These are phyloP conservation scores for Filosporella fistucella DNA, from an alignment of 495 filamentous ascomycete genomes.

Conservation along the genomic window DNA sequence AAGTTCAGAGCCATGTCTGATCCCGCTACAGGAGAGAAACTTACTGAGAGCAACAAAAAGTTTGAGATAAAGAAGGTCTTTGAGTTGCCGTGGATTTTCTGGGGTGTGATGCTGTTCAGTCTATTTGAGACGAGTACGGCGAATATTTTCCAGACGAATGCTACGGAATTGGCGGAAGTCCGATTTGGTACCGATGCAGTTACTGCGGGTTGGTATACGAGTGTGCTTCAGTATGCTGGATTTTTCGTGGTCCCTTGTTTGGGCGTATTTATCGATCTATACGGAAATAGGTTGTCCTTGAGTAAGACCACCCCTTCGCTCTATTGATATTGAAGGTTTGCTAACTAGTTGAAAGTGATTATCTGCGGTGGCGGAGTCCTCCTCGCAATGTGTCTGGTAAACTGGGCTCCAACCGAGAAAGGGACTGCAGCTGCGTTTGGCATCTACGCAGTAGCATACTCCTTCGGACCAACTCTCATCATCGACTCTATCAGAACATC, in stretches of 20 bases:
- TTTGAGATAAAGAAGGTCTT: conserved; percentile 39
- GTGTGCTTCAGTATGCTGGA: conserved; percentile 36
- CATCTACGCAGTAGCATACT: conserved; percentile 36
- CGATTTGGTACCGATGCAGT: conserved; percentile 36
- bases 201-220: conserved; percentile 41
- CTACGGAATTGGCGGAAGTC: conserved; percentile 39
- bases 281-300: conserved; percentile 36
- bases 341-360: conserved; percentile 22
- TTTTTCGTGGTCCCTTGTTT: conserved; percentile 39
- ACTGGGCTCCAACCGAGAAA: conserved; percentile 28
- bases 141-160: conserved; percentile 36
- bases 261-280: conserved; percentile 40
- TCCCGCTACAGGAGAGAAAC: conserved; percentile 32
- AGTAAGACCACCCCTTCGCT: conserved; percentile 20
- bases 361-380: conserved; percentile 35
- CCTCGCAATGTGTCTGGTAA: conserved; percentile 36
- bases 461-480: conserved; percentile 36
- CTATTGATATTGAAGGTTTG: background rate
- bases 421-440: conserved; percentile 40
- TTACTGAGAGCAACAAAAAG: conserved; percentile 42
- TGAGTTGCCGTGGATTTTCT: conserved; percentile 40
- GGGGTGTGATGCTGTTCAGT: conserved; percentile 35
- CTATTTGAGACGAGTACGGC: conserved; percentile 40
- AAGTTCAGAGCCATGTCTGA: conserved; percentile 31
- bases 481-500: conserved; percentile 41